These are phyloP conservation scores for Raphanus raphanistrum DNA, from an alignment of 345 rosid species.

Conservation along the genomic window DNA sequence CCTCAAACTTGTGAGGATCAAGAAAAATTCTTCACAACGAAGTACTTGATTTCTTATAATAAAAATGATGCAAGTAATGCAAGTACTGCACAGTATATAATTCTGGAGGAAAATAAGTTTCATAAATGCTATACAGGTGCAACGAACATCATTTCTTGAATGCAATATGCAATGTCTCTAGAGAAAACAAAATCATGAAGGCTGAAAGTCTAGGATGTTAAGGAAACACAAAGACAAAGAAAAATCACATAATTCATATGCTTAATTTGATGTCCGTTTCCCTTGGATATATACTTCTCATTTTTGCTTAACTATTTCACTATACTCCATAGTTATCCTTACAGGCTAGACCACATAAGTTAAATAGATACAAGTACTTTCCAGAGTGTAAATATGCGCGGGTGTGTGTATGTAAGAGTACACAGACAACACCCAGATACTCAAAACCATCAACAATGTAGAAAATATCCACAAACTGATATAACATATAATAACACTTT, in stretches of 20 bases:
- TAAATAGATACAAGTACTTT: conserved; percentile 8
- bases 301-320: not conserved
- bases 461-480: not conserved
- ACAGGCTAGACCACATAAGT: conserved; percentile 4
- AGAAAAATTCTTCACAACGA: conserved; percentile 1
- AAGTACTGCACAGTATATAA: conserved; percentile 3
- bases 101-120: conserved; percentile 1
- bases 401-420: no score
- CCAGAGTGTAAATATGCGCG: not conserved
- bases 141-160: conserved; percentile 7
- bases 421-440: not conserved
- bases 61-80: conserved; percentile 1
- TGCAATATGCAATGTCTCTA: conserved; percentile 15
- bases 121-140: conserved; percentile 6
- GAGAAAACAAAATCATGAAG: not conserved
- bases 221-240: not conserved
- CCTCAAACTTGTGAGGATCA: conserved; percentile 14
- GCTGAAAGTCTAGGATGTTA: not conserved
- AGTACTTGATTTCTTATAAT: not conserved
- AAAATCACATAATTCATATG: not conserved
- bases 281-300: not conserved
- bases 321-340: conserved; percentile 5
- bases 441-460: not conserved
- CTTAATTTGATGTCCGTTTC: not conserved
- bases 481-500: not conserved